Evolutionary conservation across 257 asterid species (phyloP), one percentile per base, ranked within the genome.

Genomic region (Nicotiana obtusifolia): DNA sequence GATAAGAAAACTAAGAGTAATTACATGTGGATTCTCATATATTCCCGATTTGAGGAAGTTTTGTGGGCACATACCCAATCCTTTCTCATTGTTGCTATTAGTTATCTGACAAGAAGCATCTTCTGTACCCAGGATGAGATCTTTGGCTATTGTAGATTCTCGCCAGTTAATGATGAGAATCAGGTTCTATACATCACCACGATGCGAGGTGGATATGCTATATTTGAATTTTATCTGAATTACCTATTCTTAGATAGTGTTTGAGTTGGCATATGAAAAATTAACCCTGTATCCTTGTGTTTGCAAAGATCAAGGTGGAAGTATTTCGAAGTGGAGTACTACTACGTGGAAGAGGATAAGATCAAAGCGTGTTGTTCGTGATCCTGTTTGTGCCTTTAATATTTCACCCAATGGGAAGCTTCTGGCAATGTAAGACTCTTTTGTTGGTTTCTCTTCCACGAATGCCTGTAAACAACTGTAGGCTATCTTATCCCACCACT

Each of bases 361-460:
- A 76, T 93, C 99, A 80, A 86, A 90, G 35, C 88, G 49, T 30
- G 87, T 91, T 78, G 87, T 83, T 47, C 86, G 91, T 44, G 97
- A 93, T 77, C 89, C 97, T 79, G 68, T 95, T 86, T 94, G 87
- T 88, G 93, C 99, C n/a, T 93, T 94, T 82, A 92, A 88, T 84
- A 91, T 92, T 82, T 96, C 99, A 76, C 85, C 92, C 80, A 91
- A 96, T 86, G 98, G 98, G 79, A 93, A 92, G 86, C 86, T 87
- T 81, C 93, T 96, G 82, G 97, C 97, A 60, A 49, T 93, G 98
- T 96, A 89, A 93, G 97, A 77, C 84, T 20, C 60, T 75, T 49
- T 52, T 49, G 37, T 49, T 26, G 44, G 62, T 26, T 49, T 75
- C 80, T 49, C 60, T 49, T 75, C 44, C 47, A 8, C 10, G 5